Evolutionary conservation across 441 rosid genomes (phyloP).

Genomic region (Populus hybrid): DNA sequence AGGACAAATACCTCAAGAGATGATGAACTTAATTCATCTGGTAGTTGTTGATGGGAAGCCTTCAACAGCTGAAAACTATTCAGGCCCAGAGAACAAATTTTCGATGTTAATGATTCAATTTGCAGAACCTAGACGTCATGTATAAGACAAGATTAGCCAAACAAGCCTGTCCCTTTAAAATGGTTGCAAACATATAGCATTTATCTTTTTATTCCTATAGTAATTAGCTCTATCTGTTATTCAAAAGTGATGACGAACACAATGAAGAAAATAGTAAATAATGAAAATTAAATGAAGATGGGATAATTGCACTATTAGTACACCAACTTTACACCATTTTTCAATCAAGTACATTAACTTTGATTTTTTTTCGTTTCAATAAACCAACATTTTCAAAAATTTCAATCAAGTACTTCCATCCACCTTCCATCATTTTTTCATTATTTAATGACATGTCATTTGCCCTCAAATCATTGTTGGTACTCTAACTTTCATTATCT

Average conservation of each 20-base stretch:
- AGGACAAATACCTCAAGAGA: constrained; percentile 63
- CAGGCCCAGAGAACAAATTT: constrained; percentile 48
- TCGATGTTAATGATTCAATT: constrained; percentile 57
- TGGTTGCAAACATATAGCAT: not conserved
- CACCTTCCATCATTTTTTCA: not conserved
- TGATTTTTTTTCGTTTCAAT: not conserved
- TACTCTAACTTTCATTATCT: not conserved
- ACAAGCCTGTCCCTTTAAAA: not conserved
- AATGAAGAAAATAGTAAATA: no score
- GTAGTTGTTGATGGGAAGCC: constrained; percentile 51
- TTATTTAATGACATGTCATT: not conserved
- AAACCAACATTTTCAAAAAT: not conserved
- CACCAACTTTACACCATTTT: not conserved
- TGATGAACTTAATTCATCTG: constrained; percentile 58
- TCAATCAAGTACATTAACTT: not conserved
- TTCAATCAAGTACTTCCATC: not conserved
- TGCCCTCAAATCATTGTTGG: not conserved
- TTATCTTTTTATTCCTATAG: not conserved
- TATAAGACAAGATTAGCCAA: constrained; percentile 17
- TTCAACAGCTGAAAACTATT: constrained; percentile 60
- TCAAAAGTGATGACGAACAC: no score
- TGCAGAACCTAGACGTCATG: constrained; percentile 57
- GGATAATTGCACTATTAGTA: not conserved
- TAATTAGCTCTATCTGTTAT: no score
- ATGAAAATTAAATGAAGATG: not conserved